Conservation (phyloP, 1,284 basidiomycete genomes). For the Austroboletus niveus region DNA sequence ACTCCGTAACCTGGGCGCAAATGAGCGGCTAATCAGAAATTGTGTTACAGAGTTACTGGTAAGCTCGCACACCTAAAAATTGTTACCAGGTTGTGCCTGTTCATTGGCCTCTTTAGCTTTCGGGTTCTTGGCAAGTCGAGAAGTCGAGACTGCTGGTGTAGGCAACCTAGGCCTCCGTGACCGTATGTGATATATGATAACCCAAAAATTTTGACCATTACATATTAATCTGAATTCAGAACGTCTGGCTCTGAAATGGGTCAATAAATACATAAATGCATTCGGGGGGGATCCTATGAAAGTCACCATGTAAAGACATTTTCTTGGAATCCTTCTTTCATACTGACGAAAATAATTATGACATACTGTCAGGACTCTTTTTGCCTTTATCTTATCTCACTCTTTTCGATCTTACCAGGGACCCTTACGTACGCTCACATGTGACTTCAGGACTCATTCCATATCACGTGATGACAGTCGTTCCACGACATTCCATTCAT, state of each 20-base stretch:
- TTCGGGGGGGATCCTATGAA: constrained; percentile 49
- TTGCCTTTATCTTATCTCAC: no score
- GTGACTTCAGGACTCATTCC: no score
- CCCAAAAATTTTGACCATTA: no score
- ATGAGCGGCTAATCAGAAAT: background rate
- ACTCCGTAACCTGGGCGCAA: background rate
- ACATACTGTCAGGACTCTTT: no score
- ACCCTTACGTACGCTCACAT: no score
- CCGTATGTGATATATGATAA: constrained; percentile 37
- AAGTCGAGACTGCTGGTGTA: constrained; percentile 48
- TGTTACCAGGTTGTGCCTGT: constrained; percentile 26
- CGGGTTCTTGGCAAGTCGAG: constrained; percentile 51
- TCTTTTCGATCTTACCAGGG: no score
- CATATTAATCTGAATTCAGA: constrained; percentile 22
- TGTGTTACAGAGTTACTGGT: constrained; percentile 20
- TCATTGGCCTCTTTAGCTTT: constrained; percentile 27
- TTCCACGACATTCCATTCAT: no score
- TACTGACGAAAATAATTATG: background rate
- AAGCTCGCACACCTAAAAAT: constrained; percentile 24
- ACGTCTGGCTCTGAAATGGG: constrained; percentile 44
- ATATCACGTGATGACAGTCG: no score
- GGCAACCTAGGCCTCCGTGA: constrained; percentile 56
- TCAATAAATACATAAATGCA: constrained; percentile 43
- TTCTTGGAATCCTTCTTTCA: background rate
- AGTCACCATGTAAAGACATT: constrained; percentile 35